Conservation (phyloP, 163 green algal genomes). For the Scenedesmus sp. region DNA sequence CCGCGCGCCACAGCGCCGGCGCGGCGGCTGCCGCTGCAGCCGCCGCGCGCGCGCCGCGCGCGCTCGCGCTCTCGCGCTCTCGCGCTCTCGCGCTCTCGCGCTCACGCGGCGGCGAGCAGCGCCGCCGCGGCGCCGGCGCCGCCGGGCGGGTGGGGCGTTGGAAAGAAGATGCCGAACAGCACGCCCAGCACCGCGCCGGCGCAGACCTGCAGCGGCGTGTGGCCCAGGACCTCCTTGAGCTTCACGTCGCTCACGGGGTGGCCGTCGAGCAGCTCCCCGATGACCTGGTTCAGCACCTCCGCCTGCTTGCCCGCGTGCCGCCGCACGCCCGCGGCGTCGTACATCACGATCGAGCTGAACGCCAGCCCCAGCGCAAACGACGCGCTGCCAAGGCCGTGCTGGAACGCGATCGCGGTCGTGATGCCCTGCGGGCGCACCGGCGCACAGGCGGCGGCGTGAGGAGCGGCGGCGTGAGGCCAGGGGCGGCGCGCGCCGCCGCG, state of each 20-base stretch:
- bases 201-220: slow-evolving; percentile 83
- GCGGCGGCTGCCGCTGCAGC: too few relatives aligned
- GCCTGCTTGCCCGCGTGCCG: slow-evolving; percentile 90
- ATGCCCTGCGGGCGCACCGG: slow-evolving; percentile 66
- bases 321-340: slow-evolving; percentile 92
- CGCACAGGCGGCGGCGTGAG: neutral
- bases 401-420: slow-evolving; percentile 84
- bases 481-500: too few relatives aligned
- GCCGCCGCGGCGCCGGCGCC: too few relatives aligned
- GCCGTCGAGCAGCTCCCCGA: slow-evolving; percentile 80
- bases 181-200: slow-evolving; percentile 35
- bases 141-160: slow-evolving; percentile 13
- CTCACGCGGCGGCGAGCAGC: too few relatives aligned
- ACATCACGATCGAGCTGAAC: slow-evolving; percentile 95
- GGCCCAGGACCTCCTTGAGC: slow-evolving; percentile 94
- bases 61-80: too few relatives aligned
- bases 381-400: slow-evolving; percentile 78
- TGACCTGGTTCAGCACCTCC: slow-evolving; percentile 76
- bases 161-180: slow-evolving; percentile 47
- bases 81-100: too few relatives aligned
- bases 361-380: slow-evolving; percentile 83
- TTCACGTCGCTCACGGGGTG: slow-evolving; percentile 80
- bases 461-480: neutral
- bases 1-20: too few relatives aligned
- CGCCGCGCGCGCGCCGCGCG: too few relatives aligned